Base-by-base conservation (phyloP, 116 monocot genomes). In the Cymodocea nodosa region DNA sequence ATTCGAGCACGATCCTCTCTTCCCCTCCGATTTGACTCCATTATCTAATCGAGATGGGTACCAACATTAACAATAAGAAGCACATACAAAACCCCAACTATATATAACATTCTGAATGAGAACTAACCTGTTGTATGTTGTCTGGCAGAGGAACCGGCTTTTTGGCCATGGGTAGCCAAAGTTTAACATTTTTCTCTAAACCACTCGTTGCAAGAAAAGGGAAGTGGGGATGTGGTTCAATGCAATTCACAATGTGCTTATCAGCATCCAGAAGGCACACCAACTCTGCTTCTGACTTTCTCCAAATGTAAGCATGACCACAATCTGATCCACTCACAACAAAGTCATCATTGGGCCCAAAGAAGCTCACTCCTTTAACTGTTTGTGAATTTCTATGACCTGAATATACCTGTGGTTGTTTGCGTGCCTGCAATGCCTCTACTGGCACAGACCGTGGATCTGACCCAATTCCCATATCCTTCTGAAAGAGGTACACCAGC, bases 391-490 rank as follows among this genome's bases (percentile, higher is more conserved):
- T 75, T 48, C 75, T 75, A 37, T 75, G 75, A 17, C 75, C 75
- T 35, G 75, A 68, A 69, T 68, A 75, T 11, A 68, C 69, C 56
- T 75, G 75, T 48, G 75, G 64, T 64, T 72, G 35, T n/a, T 56
- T 52, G 23, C 23, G 23, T 0, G 39, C 37, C 15, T 63, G 53
- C 64, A 56, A 15, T 15, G 5, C 25, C 34, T 72, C 72, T 35
- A n/a, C 6, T 5, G 73, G 53, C n/a, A 39, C 52, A 17, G 74
- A 56, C 50, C 6, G 17, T 19, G 87, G 90, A 59, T 80, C 67
- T 59, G 84, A 73, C 23, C 87, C 81, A 25, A 83, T 37, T 24
- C 81, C 90, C 90, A 89, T 84, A 35, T 73, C 68, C 75, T 83
- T 87, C 62, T 66, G 70, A 68, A 92, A 87, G 49, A 80, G 71